Percentiles rank a stretch among this genome's conserved stretches.
These are phyloP conservation scores for Nicotiana obtusifolia DNA, from an alignment of 257 asterid genomes.

Conservation along the genomic window DNA sequence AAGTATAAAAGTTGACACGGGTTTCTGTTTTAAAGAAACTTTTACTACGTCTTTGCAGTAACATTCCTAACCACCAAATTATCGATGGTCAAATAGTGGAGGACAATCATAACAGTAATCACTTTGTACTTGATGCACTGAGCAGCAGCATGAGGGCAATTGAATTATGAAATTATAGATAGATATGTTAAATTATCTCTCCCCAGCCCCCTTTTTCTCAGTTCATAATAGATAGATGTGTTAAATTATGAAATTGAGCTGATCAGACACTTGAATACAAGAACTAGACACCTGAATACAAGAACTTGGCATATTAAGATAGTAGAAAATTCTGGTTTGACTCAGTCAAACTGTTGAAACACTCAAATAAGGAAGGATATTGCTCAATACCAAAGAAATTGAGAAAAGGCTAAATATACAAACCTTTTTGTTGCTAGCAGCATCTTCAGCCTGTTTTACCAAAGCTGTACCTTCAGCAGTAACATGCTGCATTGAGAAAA, in stretches of 20 bases:
- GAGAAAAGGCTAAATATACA: slow-evolving; percentile 9
- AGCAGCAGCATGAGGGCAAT: background rate
- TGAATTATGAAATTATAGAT: too few relatives aligned
- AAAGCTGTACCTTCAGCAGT: slow-evolving; percentile 92
- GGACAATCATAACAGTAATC: too few relatives aligned
- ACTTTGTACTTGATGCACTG: background rate
- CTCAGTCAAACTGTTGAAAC: background rate
- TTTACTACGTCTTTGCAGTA: background rate
- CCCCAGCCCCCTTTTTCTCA: background rate
- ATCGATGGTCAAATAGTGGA: background rate
- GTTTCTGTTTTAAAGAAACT: background rate
- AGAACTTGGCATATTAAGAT: background rate
- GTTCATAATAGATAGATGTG: background rate
- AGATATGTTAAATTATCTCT: too few relatives aligned
- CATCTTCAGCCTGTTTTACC: slow-evolving; percentile 99
- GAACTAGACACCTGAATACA: background rate
- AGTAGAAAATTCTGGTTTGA: background rate
- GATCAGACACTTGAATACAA: background rate
- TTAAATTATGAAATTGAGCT: background rate
- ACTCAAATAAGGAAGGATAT: background rate
- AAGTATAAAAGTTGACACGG: background rate
- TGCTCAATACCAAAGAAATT: background rate
- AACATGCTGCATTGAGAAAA: slow-evolving; percentile 59
- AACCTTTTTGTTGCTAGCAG: slow-evolving; percentile 93
- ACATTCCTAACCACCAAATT: background rate